A percentile compares a stretch with the other conserved stretches of the same genome.
phyloP scores from a whole-genome alignment of 2,329 filamentous ascomycete species.

The Colletotrichum falcatum region DNA sequence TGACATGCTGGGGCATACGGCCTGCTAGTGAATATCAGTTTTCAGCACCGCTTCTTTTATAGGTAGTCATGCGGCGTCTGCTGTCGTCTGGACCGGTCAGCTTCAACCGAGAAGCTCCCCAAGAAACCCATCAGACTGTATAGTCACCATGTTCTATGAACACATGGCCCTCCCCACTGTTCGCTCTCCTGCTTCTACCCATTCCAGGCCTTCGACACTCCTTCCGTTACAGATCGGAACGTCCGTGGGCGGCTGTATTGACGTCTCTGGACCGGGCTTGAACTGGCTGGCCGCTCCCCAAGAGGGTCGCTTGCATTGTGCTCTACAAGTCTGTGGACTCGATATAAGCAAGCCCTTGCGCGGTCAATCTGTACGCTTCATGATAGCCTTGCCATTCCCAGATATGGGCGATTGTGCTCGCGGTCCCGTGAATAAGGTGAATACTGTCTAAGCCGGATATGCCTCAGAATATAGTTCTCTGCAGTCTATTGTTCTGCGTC shows the following conservation, averaged over 20 bases:
- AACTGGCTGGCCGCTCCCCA: not conserved
- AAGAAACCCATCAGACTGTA: not conserved
- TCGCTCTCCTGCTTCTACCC: not conserved
- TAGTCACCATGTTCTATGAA: no score
- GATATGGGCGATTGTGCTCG: not conserved
- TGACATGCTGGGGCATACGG: not conserved
- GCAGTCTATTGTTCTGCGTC: not conserved
- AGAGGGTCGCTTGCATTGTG: not conserved
- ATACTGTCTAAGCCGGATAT: not conserved
- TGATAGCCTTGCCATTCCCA: not conserved
- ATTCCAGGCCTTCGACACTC: not conserved
- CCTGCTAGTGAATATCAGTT: not conserved
- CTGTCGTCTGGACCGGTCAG: not conserved
- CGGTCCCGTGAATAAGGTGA: not conserved
- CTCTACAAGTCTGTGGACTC: not conserved
- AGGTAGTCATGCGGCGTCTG: no score
- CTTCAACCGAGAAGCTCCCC: not conserved
- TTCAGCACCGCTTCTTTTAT: accelerated
- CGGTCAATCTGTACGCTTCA: not conserved
- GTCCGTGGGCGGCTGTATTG: no score
- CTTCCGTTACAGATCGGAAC: no score
- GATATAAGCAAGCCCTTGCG: not conserved
- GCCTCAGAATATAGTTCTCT: not conserved
- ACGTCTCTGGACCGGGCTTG: not conserved
- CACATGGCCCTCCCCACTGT: not conserved